These are phyloP conservation scores for Boletus insuetus DNA, from an alignment of 768 basidiomycete species.

Conservation along the genomic window DNA sequence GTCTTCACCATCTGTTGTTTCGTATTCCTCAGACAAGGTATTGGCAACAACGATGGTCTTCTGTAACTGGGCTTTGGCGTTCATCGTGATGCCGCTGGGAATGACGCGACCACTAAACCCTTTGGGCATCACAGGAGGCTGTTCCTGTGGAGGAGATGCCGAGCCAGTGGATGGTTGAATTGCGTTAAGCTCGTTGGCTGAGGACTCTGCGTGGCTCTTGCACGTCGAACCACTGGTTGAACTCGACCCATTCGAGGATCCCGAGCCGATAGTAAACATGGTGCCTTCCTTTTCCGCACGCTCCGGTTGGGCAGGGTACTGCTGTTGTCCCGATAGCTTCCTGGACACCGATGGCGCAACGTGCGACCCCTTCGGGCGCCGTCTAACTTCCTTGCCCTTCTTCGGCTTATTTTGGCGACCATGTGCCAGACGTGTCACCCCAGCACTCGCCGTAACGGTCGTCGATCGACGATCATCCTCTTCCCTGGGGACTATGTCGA, in stretches of 20 bases:
- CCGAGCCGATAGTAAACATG: slow-evolving; percentile 58
- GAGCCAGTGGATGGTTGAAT: slow-evolving; percentile 4
- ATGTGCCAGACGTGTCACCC: slow-evolving; percentile 5
- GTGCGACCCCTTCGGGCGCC: slow-evolving; percentile 28
- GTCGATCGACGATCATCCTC: slow-evolving; percentile 24
- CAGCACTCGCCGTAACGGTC: slow-evolving; percentile 6
- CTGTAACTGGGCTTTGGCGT: slow-evolving; percentile 28
- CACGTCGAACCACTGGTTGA: too few species aligned
- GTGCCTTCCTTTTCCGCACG: slow-evolving; percentile 27
- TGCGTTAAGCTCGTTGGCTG: slow-evolving; percentile 8
- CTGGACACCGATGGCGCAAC: slow-evolving; percentile 28
- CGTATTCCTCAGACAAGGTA: slow-evolving; percentile 45
- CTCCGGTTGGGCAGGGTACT: slow-evolving; percentile 13
- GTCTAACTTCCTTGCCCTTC: slow-evolving; percentile 33
- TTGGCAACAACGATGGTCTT: slow-evolving; percentile 48
- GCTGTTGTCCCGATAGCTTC: slow-evolving; percentile 26
- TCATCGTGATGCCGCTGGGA: slow-evolving; percentile 4
- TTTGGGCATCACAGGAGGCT: slow-evolving; percentile 21
- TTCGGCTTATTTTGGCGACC: slow-evolving; percentile 26
- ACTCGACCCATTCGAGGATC: slow-evolving; percentile 52
- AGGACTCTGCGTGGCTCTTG: slow-evolving; percentile 10
- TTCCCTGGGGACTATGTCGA: not conserved
- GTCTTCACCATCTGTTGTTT: slow-evolving; percentile 54
- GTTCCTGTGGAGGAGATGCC: slow-evolving; percentile 8
- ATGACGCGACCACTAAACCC: slow-evolving; percentile 2